Conservation (phyloP, 495 filamentous ascomycete genomes). For the Pseudoneurospora amorphoporcata region DNA sequence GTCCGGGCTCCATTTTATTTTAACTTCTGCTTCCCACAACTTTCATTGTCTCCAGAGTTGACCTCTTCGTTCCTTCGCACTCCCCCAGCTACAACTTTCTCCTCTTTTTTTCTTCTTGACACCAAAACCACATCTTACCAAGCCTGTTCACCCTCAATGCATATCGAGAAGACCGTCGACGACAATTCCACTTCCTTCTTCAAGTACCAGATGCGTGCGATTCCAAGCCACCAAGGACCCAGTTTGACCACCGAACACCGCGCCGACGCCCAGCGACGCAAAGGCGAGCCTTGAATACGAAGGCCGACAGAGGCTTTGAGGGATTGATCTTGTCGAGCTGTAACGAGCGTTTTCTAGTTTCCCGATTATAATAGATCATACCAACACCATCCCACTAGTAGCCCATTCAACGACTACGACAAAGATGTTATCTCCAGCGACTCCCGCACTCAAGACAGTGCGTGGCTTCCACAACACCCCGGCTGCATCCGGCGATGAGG, state of each 20-base stretch:
- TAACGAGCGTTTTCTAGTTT: neutral
- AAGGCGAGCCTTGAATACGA: conserved; percentile 36
- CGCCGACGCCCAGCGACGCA: conserved; percentile 40
- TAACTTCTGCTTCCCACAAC: neutral
- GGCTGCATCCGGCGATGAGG: conserved; percentile 73
- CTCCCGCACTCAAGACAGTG: conserved; percentile 60
- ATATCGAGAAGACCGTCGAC: conserved; percentile 30
- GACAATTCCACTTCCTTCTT: conserved; percentile 34
- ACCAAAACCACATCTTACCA: neutral
- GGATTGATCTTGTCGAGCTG: neutral
- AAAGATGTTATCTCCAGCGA: conserved; percentile 24
- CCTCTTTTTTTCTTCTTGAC: conserved; percentile 8
- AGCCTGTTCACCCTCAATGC: conserved; percentile 28
- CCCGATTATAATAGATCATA: neutral
- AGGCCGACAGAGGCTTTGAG: conserved; percentile 4
- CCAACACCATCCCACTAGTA: neutral
- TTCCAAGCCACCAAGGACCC: conserved; percentile 29
- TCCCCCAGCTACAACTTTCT: conserved; percentile 4
- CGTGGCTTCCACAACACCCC: conserved; percentile 67
- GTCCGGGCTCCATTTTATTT: neutral
- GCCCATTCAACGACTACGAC: neutral
- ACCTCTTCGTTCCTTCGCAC: conserved; percentile 1
- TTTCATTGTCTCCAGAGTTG: neutral
- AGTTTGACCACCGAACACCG: conserved; percentile 31
- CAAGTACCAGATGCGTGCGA: conserved; percentile 37